A percentile compares a stretch with the other conserved stretches of the same genome.
phyloP scores from a whole-genome alignment of 768 basidiomycete genomes.

The Nevesoporus exiguus region DNA sequence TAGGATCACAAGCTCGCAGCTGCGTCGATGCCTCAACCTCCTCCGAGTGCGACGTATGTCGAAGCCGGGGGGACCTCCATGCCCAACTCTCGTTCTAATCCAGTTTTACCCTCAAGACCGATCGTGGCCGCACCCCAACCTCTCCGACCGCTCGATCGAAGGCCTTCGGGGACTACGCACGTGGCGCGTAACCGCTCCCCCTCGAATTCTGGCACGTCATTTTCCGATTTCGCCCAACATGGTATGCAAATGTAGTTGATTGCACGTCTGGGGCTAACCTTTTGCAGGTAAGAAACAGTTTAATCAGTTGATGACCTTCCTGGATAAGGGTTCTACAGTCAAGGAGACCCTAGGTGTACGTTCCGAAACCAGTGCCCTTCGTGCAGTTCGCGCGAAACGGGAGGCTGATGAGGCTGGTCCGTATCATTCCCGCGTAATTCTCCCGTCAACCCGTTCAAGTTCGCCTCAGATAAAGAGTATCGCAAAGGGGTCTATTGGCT shows the following conservation, averaged over 20 bases:
- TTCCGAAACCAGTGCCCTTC: conserved; percentile 61
- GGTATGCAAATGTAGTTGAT: conserved; percentile 34
- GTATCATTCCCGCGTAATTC: conserved; percentile 13
- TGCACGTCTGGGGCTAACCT: background rate
- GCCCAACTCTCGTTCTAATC: conserved; percentile 43
- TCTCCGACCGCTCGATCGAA: conserved; percentile 68
- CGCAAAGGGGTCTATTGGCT: conserved; percentile 86
- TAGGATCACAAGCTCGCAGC: conserved; percentile 65
- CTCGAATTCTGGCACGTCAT: conserved; percentile 72
- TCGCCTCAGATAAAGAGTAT: conserved; percentile 75
- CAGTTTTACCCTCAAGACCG: conserved; percentile 46
- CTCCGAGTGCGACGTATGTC: conserved; percentile 31
- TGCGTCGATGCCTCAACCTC: conserved; percentile 30
- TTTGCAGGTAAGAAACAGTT: conserved; percentile 75
- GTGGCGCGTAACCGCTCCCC: conserved; percentile 69
- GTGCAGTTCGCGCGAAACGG: conserved; percentile 77
- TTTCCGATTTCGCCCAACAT: conserved; percentile 87
- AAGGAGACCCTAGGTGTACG: conserved; percentile 60
- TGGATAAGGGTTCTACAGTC: conserved; percentile 69
- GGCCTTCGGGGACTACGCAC: conserved; percentile 59
- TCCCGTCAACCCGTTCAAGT: conserved; percentile 1
- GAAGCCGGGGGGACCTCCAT: conserved; percentile 31
- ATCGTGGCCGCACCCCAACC: conserved; percentile 70
- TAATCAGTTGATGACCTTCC: conserved; percentile 80
- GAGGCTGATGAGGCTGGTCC: conserved; percentile 89